These are phyloP conservation scores for Hyaloscypha finlandica DNA, from an alignment of 495 filamentous ascomycete species.

Conservation along the genomic window DNA sequence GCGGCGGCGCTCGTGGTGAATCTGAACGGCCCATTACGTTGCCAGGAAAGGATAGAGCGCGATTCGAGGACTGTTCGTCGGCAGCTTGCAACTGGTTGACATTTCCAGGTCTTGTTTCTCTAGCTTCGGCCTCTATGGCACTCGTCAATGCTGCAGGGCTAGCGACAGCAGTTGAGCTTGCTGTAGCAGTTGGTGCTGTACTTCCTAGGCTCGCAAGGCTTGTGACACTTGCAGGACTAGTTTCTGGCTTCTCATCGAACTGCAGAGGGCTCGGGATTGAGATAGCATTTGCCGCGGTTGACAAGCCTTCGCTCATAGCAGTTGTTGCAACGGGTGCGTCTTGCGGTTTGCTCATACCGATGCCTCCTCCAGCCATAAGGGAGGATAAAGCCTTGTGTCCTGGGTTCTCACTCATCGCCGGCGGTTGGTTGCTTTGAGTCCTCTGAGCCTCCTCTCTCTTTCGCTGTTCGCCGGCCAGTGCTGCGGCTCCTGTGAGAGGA, in stretches of 20 bases:
- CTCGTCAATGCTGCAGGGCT: constrained; percentile 33
- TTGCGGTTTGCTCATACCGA: constrained; percentile 53
- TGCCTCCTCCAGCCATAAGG: constrained; percentile 52
- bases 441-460: constrained; percentile 50
- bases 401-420: constrained; percentile 52
- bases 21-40: constrained; percentile 29
- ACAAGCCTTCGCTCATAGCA: constrained; percentile 43
- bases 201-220: constrained; percentile 42
- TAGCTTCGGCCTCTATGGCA: constrained; percentile 30
- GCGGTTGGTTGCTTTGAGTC: constrained; percentile 39
- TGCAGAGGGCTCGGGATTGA: constrained; percentile 38
- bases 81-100: constrained; percentile 34
- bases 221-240: constrained; percentile 44
- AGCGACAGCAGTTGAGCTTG: constrained; percentile 35
- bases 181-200: constrained; percentile 48
- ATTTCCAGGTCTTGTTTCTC: constrained; percentile 20
- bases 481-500: constrained; percentile 55
- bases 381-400: constrained; percentile 52
- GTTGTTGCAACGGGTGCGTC: constrained; percentile 41
- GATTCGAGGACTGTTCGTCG: constrained; percentile 39
- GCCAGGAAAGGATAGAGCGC: constrained; percentile 36
- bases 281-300: constrained; percentile 41
- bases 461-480: constrained; percentile 54
- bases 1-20: constrained; percentile 46
- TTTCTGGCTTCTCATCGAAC: constrained; percentile 40